phyloP scores from a whole-genome alignment of 768 basidiomycete species.

The Kwoniella botswanensis region DNA sequence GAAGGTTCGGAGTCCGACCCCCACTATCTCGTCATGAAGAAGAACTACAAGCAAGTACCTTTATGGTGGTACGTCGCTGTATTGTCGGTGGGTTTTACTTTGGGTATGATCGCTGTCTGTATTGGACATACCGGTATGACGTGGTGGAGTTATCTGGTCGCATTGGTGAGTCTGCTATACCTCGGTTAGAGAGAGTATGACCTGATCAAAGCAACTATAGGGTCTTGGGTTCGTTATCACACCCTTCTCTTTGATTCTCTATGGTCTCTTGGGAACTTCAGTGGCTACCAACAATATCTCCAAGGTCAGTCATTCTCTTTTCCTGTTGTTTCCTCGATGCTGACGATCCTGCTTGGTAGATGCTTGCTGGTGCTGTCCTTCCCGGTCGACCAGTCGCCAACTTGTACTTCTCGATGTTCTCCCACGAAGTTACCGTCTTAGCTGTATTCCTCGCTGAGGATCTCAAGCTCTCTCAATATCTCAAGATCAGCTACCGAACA shows the following conservation, averaged over 20 bases:
- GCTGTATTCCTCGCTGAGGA: constrained; percentile 11
- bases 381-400: constrained; percentile 32
- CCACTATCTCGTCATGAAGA: constrained; percentile 60
- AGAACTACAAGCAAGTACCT: constrained; percentile 65
- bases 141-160: constrained; percentile 69
- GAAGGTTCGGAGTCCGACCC: constrained; percentile 64
- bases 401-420: constrained; percentile 24
- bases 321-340: constrained; percentile 63
- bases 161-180: constrained; percentile 53
- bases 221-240: constrained; percentile 19
- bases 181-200: not conserved
- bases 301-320: constrained; percentile 50
- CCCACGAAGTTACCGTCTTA: constrained; percentile 19
- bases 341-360: constrained; percentile 17
- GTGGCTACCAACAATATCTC: not conserved
- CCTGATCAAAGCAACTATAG: not conserved
- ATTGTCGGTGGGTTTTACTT: constrained; percentile 43
- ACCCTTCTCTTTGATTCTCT: constrained; percentile 10
- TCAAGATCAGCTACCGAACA: not conserved
- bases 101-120: constrained; percentile 66
- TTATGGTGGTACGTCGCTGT: constrained; percentile 64
- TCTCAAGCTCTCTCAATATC: constrained; percentile 14
- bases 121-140: constrained; percentile 69
- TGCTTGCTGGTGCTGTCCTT: constrained; percentile 32
- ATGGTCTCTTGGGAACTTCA: not conserved